Evolutionary conservation across 257 asterid species (phyloP).

Genomic region (Ilex aquifolium): DNA sequence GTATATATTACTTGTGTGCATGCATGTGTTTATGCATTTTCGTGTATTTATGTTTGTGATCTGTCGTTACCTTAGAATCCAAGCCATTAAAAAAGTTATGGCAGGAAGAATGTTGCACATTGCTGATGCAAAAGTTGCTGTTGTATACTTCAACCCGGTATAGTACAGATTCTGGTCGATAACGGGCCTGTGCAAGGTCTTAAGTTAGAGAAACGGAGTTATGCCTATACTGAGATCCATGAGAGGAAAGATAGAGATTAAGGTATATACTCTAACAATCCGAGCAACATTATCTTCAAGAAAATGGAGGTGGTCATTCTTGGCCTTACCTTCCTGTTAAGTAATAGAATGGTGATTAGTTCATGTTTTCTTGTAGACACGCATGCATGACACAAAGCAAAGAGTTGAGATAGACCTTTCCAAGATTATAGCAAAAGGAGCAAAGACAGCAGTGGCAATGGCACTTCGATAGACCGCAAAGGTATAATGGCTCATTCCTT

Average conservation of each 20-base stretch:
- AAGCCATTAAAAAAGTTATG: constrained; percentile 69
- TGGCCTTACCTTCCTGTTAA: constrained; percentile 76
- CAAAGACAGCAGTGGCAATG: constrained; percentile 40
- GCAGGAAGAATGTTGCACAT: constrained; percentile 75
- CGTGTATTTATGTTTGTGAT: neutral
- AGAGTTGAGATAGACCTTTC: constrained; percentile 36
- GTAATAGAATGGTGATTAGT: neutral
- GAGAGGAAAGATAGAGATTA: neutral
- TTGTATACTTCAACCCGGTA: constrained; percentile 53
- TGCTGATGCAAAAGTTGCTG: constrained; percentile 59
- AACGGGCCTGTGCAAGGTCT: constrained; percentile 50
- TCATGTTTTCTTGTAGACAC: neutral
- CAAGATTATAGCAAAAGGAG: constrained; percentile 45
- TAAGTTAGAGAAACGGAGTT: neutral
- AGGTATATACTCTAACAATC: constrained; percentile 53
- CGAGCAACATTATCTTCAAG: constrained; percentile 52
- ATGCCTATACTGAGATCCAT: neutral
- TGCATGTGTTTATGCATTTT: too few relatives aligned
- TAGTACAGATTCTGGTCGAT: constrained; percentile 63
- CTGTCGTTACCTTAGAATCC: constrained; percentile 44
- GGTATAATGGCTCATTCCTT: constrained; percentile 50
- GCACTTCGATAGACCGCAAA: constrained; percentile 50
- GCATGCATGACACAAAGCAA: neutral
- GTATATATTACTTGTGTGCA: too few relatives aligned
- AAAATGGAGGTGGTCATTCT: constrained; percentile 53